Evolutionary conservation across 2,329 filamentous ascomycete genomes (phyloP), one percentile per base, ranked within the genome.

Genomic region (Fusarium anguioides): DNA sequence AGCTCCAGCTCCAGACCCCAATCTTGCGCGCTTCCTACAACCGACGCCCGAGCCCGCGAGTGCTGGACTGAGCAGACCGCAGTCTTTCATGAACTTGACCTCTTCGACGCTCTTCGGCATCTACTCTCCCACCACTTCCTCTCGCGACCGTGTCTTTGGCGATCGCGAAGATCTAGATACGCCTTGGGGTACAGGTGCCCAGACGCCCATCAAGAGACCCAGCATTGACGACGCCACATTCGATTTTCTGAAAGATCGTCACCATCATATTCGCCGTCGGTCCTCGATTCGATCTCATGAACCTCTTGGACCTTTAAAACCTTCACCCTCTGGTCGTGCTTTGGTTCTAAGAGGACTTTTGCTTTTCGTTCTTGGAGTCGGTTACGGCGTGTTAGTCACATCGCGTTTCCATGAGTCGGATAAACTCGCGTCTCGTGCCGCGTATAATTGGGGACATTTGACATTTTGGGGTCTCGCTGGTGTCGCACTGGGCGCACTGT

Each of bases 101-200:
- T 90, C 92, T 11, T 94, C 93, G 4, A 97, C 96, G 0, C 86
- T 99, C 7, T 92, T 91, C 70, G 95, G 96, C 53, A 99, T 99
- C 73, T 99, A 97, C 82, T 89, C 89, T 12, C 89, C 88, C 8
- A 87, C 87, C 1, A 84, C 85, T 29, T 86, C 86, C 61, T 86
- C 86, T 41, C 78, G 79, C 66, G 79, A 85, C 68, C 77, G 82
- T 73, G 75, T 75, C 58, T 76, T 76, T 51, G 74, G 73, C 17
- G 75, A 79, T 40, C 68, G 74, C 60, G 87, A 88, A 67, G 88
- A 89, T 64, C 78, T 84, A 5, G 82, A 84, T 54, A 94, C 91
- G 12, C 93, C 93, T 4, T 96, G 91, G 90, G 92, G 91, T 23
- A 91, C 89, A 0, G 93, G 92, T 33, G 87, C 91, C 29, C 87